phyloP scores from a whole-genome alignment of 345 rosid species.

The Citrus glauca region DNA sequence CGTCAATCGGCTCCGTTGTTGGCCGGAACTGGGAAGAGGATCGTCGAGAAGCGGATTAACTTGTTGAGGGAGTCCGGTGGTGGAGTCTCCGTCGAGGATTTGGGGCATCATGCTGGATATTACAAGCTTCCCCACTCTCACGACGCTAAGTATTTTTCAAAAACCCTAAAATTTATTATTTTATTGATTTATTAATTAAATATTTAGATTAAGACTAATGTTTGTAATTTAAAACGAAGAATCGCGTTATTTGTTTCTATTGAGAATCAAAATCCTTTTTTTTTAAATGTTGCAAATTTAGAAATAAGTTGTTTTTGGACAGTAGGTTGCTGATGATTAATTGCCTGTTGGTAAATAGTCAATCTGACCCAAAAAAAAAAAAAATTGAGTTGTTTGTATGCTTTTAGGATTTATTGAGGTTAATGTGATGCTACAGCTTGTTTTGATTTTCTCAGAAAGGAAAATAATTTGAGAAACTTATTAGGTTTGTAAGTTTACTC shows the following conservation, averaged over 20 bases:
- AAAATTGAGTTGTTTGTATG: not conserved
- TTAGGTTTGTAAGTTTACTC: too few species aligned
- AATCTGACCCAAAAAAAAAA: not conserved
- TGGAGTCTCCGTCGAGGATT: conserved; percentile 50
- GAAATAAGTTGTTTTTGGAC: not conserved
- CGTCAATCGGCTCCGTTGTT: conserved; percentile 6
- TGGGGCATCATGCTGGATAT: conserved; percentile 97
- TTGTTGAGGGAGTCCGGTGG: conserved; percentile 20
- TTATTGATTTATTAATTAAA: not conserved
- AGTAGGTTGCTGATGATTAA: not conserved
- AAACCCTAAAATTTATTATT: not conserved
- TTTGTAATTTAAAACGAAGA: not conserved
- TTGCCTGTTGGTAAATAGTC: not conserved
- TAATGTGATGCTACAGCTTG: too few species aligned
- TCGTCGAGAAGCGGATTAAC: conserved; percentile 64
- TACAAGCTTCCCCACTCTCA: conserved; percentile 70
- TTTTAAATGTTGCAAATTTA: not conserved
- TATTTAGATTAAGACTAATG: not conserved
- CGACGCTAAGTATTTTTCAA: conserved; percentile 63
- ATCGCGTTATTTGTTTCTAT: not conserved
- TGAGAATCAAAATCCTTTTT: not conserved
- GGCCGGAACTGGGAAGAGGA: conserved; percentile 17
- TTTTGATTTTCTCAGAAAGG: too few species aligned
- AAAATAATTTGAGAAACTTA: too few species aligned
- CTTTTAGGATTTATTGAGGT: not conserved